Percentiles rank a stretch among this genome's conserved stretches.
Evolutionary conservation across 148 eudicot genomes (phyloP).

Genomic region (Suaeda aralocaspica): DNA sequence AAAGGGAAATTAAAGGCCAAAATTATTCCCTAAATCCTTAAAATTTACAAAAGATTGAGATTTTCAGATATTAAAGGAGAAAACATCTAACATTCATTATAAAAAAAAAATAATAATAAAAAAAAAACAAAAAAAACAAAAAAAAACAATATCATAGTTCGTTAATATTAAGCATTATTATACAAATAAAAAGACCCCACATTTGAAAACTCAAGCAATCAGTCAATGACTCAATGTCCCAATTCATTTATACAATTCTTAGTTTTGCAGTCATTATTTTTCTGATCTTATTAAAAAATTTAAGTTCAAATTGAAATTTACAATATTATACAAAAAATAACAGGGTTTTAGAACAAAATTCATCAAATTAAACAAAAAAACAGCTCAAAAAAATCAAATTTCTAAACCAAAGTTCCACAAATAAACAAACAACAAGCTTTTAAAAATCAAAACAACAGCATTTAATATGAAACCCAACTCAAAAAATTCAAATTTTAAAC

Average conservation of each 20-base stretch:
- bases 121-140: not conserved
- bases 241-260: conserved; percentile 1
- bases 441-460: not conserved
- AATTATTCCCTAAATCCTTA: conserved; percentile 26
- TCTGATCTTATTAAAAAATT: not conserved
- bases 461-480: no score
- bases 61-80: conserved; percentile 10
- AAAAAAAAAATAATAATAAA: not conserved
- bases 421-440: not conserved
- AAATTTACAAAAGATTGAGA: conserved; percentile 20
- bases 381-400: conserved; percentile 3
- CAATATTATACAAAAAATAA: not conserved
- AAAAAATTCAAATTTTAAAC: no score
- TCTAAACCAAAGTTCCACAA: not conserved
- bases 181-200: not conserved
- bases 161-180: no score
- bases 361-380: not conserved
- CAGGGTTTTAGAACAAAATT: not conserved
- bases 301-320: not conserved
- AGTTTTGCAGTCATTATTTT: not conserved
- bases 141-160: not conserved
- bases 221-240: not conserved
- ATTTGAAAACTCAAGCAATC: not conserved
- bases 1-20: conserved; percentile 19
- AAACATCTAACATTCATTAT: not conserved